These are phyloP conservation scores for Lizonia empirigonia DNA, from an alignment of 2,329 filamentous ascomycete species.

Conservation along the genomic window DNA sequence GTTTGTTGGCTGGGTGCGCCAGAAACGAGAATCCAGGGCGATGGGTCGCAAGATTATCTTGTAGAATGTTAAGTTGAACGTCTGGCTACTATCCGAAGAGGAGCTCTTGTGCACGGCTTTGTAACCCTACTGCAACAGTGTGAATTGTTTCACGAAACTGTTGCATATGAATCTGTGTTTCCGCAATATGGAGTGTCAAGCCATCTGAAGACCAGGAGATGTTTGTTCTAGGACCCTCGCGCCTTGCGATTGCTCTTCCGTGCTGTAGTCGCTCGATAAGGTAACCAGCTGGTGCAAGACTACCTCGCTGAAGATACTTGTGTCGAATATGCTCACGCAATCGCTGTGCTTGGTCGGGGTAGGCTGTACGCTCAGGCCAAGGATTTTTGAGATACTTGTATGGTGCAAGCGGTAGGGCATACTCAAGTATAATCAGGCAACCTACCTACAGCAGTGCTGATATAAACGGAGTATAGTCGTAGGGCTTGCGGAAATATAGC, in stretches of 20 bases:
- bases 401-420: conserved; percentile 9
- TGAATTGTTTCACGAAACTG: conserved; percentile 9
- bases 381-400: conserved; percentile 11
- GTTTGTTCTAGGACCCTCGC: conserved; percentile 9
- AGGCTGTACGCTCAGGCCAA: conserved; percentile 4
- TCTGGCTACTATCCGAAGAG: conserved; percentile 12
- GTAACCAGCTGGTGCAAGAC: conserved; percentile 8
- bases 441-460: conserved; percentile 13
- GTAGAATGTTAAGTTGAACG: neutral
- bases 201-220: conserved; percentile 11
- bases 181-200: conserved; percentile 8
- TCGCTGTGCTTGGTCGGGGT: conserved; percentile 6
- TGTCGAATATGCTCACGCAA: conserved; percentile 7
- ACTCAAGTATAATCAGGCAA: conserved; percentile 7
- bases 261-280: conserved; percentile 13
- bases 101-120: conserved; percentile 9
- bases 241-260: conserved; percentile 9
- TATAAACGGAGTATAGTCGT: conserved; percentile 12
- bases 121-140: neutral
- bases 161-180: conserved; percentile 2
- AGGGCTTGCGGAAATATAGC: conserved; percentile 8
- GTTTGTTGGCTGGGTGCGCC: conserved; percentile 9
- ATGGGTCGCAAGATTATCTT: conserved; percentile 14
- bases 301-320: conserved; percentile 13
- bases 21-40: conserved; percentile 10